phyloP scores from a whole-genome alignment of 805 yeast species.

The Kluyveromyces starmeri region DNA sequence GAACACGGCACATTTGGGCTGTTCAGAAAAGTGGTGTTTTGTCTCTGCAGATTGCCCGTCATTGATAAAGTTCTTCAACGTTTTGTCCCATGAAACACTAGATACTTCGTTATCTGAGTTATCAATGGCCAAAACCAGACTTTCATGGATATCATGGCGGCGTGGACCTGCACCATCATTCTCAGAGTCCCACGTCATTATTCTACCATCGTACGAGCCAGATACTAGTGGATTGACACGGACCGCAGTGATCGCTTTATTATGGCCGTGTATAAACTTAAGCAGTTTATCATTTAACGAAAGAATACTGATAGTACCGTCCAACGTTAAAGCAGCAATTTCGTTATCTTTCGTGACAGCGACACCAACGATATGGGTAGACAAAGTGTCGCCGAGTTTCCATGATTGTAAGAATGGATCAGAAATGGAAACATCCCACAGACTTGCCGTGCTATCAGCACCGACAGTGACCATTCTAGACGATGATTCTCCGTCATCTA shows the following conservation, averaged over 20 bases:
- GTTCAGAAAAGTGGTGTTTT: slow-evolving; percentile 31
- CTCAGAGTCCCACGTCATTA: slow-evolving; percentile 52
- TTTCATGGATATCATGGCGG: slow-evolving; percentile 41
- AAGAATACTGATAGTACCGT: slow-evolving; percentile 65
- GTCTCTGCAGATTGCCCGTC: slow-evolving; percentile 10
- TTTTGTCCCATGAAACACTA: slow-evolving; percentile 89
- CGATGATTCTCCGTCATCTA: slow-evolving; percentile 35
- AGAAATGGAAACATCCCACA: slow-evolving; percentile 46
- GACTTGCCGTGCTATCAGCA: slow-evolving; percentile 69
- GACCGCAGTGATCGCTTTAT: slow-evolving; percentile 65
- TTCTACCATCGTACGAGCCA: slow-evolving; percentile 78
- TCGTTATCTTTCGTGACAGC: slow-evolving; percentile 42
- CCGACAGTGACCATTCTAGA: slow-evolving; percentile 64
- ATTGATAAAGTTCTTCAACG: slow-evolving; percentile 36
- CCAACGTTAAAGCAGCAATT: slow-evolving; percentile 56
- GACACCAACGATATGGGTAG: slow-evolving; percentile 74
- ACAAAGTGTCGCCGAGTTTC: slow-evolving; percentile 39
- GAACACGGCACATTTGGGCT: slow-evolving; percentile 41
- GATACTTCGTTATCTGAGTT: slow-evolving; percentile 28
- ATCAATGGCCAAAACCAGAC: slow-evolving; percentile 52
- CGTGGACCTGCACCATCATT: slow-evolving; percentile 15
- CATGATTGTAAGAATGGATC: slow-evolving; percentile 39
- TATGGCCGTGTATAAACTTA: slow-evolving; percentile 61
- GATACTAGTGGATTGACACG: slow-evolving; percentile 33
- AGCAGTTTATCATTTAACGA: slow-evolving; percentile 28